Evolutionary conservation across 2,329 filamentous ascomycete genomes (phyloP), one percentile per base, ranked within the genome.

Genomic region (Xylaria sp.): DNA sequence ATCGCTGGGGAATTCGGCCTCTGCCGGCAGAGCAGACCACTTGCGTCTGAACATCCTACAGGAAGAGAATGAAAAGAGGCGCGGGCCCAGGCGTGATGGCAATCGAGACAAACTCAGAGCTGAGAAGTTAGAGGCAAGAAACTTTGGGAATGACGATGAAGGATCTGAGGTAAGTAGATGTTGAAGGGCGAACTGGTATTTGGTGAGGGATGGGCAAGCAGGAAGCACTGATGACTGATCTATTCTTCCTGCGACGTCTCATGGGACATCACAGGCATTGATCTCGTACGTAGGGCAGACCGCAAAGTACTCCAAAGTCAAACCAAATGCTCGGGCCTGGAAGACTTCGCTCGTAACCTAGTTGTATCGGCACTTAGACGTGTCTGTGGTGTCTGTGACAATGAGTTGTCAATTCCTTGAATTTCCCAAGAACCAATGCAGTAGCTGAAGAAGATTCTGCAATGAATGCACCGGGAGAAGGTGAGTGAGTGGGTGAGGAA

Each of bases 1-100:
- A 74, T 92, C 84, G 0, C 85, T 81, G 12, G 90, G 86, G 77
- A 92, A 97, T 13, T 83, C 77, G 0, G 89, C 86, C 76, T 97
- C 92, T 63, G 84, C 79, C n/a, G 93, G 92, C 2, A 97, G 88
- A 73, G 89, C 87, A 9, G 86, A 85, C 82, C 88, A 88, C 48
- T 85, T 84, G 65, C 92, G 91, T 60, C 91, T 89, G 78, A 96
- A 97, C 94, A 98, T 96, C 48, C 62, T 83, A 68, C 20, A 20
- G 51, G 15, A 18, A 2, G 25, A n/a, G 8, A 15, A 20, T 58
- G 39, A 18, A 32, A 41, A n/a, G 25, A 32, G 23, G 25, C 3
- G 39, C 37, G 52, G 32, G 18, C 28, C 28, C 28, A 28, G 28
- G 28, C 28, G 12, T 59, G 18, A 18, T 7, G 34, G 8, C 10